Conservation (phyloP, 768 basidiomycete species). For the Lactifluus pinguis region DNA sequence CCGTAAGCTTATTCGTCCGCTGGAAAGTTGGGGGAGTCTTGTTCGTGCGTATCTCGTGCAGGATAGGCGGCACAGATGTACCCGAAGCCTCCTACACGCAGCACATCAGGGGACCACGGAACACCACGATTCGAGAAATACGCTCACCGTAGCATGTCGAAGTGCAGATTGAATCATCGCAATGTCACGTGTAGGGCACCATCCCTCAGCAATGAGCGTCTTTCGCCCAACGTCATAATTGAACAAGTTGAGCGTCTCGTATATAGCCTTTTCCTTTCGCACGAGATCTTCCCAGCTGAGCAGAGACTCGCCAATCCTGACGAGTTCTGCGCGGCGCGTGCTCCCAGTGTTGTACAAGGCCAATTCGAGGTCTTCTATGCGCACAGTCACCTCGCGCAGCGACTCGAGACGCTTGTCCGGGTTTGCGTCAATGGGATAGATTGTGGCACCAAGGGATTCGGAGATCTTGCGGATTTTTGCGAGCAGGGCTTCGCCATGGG, state of each 20-base stretch:
- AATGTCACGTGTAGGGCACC: constrained; percentile 94
- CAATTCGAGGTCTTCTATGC: constrained; percentile 85
- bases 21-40: constrained; percentile 95
- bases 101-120: background rate
- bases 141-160: constrained; percentile 69
- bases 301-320: constrained; percentile 76
- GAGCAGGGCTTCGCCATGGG: constrained; percentile 86
- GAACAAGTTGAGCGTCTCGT: constrained; percentile 91
- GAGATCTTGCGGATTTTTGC: constrained; percentile 97
- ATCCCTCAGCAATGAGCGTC: constrained; percentile 94
- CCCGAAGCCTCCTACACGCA: constrained; percentile 70
- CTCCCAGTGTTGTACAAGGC: constrained; percentile 84
- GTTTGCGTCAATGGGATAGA: constrained; percentile 94
- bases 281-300: constrained; percentile 92
- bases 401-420: constrained; percentile 87
- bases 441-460: constrained; percentile 96
- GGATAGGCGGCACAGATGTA: constrained; percentile 83
- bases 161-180: constrained; percentile 77
- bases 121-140: background rate
- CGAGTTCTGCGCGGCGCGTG: constrained; percentile 73
- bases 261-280: constrained; percentile 90
- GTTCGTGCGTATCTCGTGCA: constrained; percentile 81
- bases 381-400: constrained; percentile 76
- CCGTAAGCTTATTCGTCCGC: constrained; percentile 92
- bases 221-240: constrained; percentile 91